Percentiles rank a stretch among this genome's conserved stretches.
Conservation (phyloP, 169 alveolate species). For the Miamiensis avidus region DNA sequence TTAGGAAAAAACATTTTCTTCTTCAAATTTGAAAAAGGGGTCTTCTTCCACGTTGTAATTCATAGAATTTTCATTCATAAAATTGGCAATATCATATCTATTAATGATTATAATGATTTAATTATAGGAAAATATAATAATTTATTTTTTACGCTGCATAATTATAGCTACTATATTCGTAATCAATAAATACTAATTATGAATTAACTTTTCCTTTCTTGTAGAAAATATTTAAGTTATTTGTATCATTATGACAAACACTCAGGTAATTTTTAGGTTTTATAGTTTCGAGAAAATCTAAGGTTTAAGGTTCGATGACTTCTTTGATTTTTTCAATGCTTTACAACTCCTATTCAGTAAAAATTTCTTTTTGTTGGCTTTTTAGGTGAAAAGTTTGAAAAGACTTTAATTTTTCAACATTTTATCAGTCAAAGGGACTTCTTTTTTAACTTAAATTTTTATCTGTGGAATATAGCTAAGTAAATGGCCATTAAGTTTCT, state of each 20-base stretch:
- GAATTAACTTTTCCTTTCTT: not conserved
- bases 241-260: slow-evolving; percentile 21
- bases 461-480: slow-evolving; percentile 2
- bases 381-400: slow-evolving; percentile 7
- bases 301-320: not conserved
- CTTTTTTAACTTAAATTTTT: not conserved
- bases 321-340: not conserved
- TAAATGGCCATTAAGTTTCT: slow-evolving; percentile 17
- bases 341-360: not conserved
- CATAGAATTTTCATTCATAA: slow-evolving; percentile 13
- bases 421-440: slow-evolving; percentile 1
- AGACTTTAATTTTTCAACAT: not conserved
- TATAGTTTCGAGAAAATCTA: slow-evolving; percentile 1
- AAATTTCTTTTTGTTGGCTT: slow-evolving; percentile 1
- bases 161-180: slow-evolving; percentile 18
- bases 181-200: slow-evolving; percentile 13
- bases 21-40: slow-evolving; percentile 10
- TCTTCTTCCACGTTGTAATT: slow-evolving; percentile 4
- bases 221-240: slow-evolving; percentile 22
- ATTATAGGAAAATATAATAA: not conserved
- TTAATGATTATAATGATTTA: no score
- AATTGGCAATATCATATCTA: slow-evolving; percentile 22
- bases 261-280: not conserved
- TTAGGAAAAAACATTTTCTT: not conserved
- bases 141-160: not conserved